These are phyloP conservation scores for Trichopus zeylanicus DNA, from an alignment of 116 monocot species.

Conservation along the genomic window DNA sequence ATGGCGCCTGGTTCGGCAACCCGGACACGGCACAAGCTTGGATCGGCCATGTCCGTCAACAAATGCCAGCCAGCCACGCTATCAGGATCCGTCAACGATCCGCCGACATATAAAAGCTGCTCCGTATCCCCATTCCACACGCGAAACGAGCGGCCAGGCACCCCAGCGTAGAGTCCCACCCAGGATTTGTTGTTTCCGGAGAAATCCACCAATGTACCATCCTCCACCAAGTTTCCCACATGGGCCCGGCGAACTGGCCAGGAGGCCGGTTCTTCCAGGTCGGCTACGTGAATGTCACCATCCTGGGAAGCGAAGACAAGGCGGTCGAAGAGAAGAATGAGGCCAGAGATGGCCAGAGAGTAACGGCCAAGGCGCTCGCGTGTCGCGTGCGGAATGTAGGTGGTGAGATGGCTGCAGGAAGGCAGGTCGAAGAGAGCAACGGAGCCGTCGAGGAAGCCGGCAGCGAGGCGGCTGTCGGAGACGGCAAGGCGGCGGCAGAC, in stretches of 20 bases:
- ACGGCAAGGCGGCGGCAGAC: constrained; percentile 52
- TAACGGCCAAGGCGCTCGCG: constrained; percentile 65
- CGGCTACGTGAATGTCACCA: constrained; percentile 21
- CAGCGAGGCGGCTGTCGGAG: constrained; percentile 43
- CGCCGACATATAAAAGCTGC: constrained; percentile 42
- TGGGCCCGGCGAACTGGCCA: constrained; percentile 20
- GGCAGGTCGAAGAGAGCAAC: constrained; percentile 55
- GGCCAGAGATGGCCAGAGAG: constrained; percentile 54
- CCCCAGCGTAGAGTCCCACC: constrained; percentile 83
- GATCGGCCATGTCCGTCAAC: constrained; percentile 32
- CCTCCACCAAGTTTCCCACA: constrained; percentile 44
- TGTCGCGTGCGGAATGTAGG: constrained; percentile 23
- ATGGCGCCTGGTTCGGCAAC: constrained; percentile 13
- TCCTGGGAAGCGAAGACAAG: constrained; percentile 4
- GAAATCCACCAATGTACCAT: constrained; percentile 68
- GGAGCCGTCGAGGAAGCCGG: constrained; percentile 63
- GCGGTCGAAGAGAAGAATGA: constrained; percentile 19
- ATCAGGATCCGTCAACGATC: constrained; percentile 44
- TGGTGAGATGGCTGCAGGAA: constrained; percentile 10
- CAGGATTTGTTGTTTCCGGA: constrained; percentile 28
- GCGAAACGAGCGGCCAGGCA: constrained; percentile 60
- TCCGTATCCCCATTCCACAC: constrained; percentile 58
- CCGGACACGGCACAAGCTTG: constrained; percentile 33
- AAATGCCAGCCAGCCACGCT: constrained; percentile 59
- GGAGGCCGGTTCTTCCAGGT: background rate